Percentiles rank a stretch among this genome's conserved stretches.
These are phyloP conservation scores for Gloeostereum incarnatum DNA, from an alignment of 768 basidiomycete species.

Conservation along the genomic window DNA sequence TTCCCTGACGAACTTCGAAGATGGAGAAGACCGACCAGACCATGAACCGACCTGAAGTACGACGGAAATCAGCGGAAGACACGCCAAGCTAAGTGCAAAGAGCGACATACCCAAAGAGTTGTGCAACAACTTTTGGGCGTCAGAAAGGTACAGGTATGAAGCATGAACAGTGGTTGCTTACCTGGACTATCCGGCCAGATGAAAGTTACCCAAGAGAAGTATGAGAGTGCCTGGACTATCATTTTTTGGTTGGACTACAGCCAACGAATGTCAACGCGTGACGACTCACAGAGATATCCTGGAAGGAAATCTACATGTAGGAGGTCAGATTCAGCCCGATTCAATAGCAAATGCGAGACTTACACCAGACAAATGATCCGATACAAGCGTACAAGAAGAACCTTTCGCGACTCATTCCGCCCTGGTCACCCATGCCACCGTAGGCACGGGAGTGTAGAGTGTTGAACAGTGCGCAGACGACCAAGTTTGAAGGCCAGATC, in stretches of 20 bases:
- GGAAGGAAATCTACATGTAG: conserved; percentile 44
- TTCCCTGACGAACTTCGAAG: not conserved
- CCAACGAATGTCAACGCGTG: conserved; percentile 6
- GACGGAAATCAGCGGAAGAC: too few relatives aligned
- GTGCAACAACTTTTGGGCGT: conserved; percentile 4
- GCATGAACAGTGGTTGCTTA: conserved; percentile 16
- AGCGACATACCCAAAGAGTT: conserved; percentile 8
- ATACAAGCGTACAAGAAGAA: conserved; percentile 51
- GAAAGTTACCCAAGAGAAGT: conserved; percentile 54
- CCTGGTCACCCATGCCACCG: conserved; percentile 42
- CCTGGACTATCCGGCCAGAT: conserved; percentile 38
- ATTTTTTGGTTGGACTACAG: not conserved
- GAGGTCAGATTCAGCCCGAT: not conserved
- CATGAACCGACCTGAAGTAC: too few relatives aligned
- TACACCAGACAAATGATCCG: conserved; percentile 36
- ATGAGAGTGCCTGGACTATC: conserved; percentile 38
- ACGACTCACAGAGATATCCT: conserved; percentile 40
- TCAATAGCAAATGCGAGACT: conserved; percentile 8
- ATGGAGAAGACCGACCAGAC: too few relatives aligned
- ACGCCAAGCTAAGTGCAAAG: too few relatives aligned
- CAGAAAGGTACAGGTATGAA: too few relatives aligned
- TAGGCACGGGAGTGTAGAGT: conserved; percentile 59
- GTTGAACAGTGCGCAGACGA: conserved; percentile 64
- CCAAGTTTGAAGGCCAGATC: conserved; percentile 72
- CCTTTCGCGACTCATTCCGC: conserved; percentile 46